phyloP scores from a whole-genome alignment of 2,329 filamentous ascomycete species.

The Hypocrella siamensis region DNA sequence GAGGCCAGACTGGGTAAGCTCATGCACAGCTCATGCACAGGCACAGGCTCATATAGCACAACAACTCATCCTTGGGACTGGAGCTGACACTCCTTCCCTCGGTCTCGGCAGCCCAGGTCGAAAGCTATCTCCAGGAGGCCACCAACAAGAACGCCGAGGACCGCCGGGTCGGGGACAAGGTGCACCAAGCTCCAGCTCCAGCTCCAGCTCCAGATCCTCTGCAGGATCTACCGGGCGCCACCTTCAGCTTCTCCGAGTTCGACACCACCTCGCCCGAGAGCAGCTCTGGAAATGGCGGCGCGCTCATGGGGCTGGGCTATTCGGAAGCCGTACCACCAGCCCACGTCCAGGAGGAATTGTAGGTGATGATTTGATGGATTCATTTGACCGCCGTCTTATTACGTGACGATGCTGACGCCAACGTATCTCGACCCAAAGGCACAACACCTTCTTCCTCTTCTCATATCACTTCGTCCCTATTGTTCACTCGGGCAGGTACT shows the following conservation, averaged over 20 bases:
- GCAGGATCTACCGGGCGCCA: conserved; percentile 3
- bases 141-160: conserved; percentile 19
- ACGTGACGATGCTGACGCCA: too few relatives aligned
- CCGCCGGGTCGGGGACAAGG: conserved; percentile 1
- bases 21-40: neutral
- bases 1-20: conserved; percentile 68
- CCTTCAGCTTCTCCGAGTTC: conserved; percentile 6
- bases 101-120: conserved; percentile 75
- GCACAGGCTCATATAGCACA: too few relatives aligned
- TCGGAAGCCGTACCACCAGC: conserved; percentile 68
- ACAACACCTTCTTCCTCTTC: conserved; percentile 60
- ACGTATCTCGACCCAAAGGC: too few relatives aligned
- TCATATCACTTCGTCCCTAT: conserved; percentile 61
- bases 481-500: conserved; percentile 61
- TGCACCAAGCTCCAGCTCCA: conserved; percentile 5
- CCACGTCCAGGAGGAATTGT: conserved; percentile 74
- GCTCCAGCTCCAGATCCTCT: conserved; percentile 4
- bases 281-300: conserved; percentile 2
- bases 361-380: conserved; percentile 15
- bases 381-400: neutral
- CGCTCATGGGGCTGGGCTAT: conserved; percentile 62
- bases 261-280: conserved; percentile 5
- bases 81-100: too few relatives aligned
- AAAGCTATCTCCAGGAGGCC: conserved; percentile 61
- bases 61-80: conserved; percentile 1